phyloP scores from a whole-genome alignment of 2,329 filamentous ascomycete species.

The Colletotrichum graminicola region DNA sequence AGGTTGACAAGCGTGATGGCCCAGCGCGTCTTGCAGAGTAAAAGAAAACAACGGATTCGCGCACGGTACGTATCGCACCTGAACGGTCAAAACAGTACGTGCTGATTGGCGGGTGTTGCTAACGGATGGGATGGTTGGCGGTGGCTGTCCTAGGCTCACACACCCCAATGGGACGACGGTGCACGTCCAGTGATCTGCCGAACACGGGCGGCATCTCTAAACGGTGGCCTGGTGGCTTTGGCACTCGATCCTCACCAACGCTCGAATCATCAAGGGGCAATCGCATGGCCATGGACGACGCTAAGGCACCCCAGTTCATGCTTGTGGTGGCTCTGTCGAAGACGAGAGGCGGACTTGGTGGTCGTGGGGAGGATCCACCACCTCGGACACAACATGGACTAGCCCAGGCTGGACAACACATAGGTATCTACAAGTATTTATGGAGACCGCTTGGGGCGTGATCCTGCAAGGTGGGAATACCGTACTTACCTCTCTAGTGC shows the following conservation, averaged over 20 bases:
- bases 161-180: conserved; percentile 14
- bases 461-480: background rate
- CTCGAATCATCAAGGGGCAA: conserved; percentile 17
- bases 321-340: background rate
- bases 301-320: conserved; percentile 14
- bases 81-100: background rate
- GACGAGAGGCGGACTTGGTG: conserved; percentile 2
- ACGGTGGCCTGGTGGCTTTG: conserved; percentile 29
- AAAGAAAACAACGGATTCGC: background rate
- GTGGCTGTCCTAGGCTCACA: conserved; percentile 4
- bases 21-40: conserved; percentile 6
- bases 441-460: no score
- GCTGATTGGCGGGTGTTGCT: background rate
- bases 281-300: conserved; percentile 10
- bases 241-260: conserved; percentile 9
- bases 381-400: conserved; percentile 12
- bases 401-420: background rate
- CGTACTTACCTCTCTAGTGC: background rate
- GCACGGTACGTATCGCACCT: conserved; percentile 8
- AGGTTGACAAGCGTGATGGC: conserved; percentile 12
- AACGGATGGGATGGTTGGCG: background rate
- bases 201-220: conserved; percentile 33
- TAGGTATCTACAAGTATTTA: background rate
- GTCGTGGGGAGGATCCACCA: conserved; percentile 27
- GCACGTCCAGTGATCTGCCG: conserved; percentile 39